Base-by-base conservation (phyloP, 495 filamentous ascomycete species). In the Arthonia radiata region DNA sequence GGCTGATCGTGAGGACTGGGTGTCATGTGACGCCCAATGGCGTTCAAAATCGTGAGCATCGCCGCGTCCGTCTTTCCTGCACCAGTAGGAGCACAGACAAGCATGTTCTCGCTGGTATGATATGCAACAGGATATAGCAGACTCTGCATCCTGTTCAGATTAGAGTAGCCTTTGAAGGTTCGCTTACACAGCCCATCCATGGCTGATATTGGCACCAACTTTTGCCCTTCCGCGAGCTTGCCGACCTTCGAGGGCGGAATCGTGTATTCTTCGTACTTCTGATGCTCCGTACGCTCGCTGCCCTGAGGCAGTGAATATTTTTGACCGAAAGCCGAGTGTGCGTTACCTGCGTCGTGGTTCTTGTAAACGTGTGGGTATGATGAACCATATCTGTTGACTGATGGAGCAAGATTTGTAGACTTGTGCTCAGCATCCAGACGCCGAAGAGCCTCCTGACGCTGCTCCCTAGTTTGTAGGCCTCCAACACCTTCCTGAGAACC, bases 11-110 rank as follows among this genome's bases (percentile, higher is more conserved):
- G 46, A 0, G 81, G 82, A 39, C 64, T 75, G 0, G 89, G 83
- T 7, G 55, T 52, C 5, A 73, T 63, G 39, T 94, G 82, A 45
- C 90, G 82, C 13, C 68, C 62, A 31, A 99, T 64, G 2, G 76
- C 69, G 42, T 89, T 83, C 24, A 99, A 52, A 27, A 99, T 75
- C 0, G 86, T 77, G 31, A 99, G 56, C 77, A 94, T 80, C n/a
- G 86, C 86, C 1, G 81, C 89, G 41, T 99, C 89, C 5, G 86
- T 99, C 56, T 99, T 99, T 67, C 86, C 73, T 25, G 86, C 86
- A 67, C 86, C 86, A 33, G 86, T 99, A 1, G 86, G 86, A 8
- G 86, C 86, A 49, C 86, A 99, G 29, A 99, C 86, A 17, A 99
- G 60, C 82, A 99, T 92, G 42, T 99, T 99, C 48, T 94, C 86